These are phyloP conservation scores for Mucor irregularis DNA, from an alignment of 371 early-diverging fungal species.

Conservation along the genomic window DNA sequence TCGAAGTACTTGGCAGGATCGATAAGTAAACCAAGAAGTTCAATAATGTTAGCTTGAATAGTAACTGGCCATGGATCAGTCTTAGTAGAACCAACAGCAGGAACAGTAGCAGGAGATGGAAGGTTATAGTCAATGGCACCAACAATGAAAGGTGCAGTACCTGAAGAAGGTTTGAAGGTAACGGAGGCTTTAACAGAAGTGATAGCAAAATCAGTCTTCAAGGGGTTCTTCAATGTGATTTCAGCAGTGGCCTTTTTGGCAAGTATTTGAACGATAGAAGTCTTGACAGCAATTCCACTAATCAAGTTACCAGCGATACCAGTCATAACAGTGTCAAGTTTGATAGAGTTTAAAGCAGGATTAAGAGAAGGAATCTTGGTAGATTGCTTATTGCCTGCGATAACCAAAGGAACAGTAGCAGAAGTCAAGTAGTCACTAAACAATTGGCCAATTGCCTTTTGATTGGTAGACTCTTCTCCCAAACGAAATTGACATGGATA, in stretches of 20 bases:
- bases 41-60: slow-evolving; percentile 6
- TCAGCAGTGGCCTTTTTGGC: slow-evolving; percentile 24
- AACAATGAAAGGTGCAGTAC: slow-evolving; percentile 17
- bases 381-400: slow-evolving; percentile 41
- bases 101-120: slow-evolving; percentile 19
- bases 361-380: slow-evolving; percentile 46
- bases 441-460: slow-evolving; percentile 25
- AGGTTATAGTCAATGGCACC: slow-evolving; percentile 28
- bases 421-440: slow-evolving; percentile 42
- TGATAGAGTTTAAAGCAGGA: slow-evolving; percentile 44
- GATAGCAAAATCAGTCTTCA: slow-evolving; percentile 31
- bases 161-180: neutral
- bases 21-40: slow-evolving; percentile 4
- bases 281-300: slow-evolving; percentile 27
- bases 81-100: slow-evolving; percentile 10
- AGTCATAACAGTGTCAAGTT: slow-evolving; percentile 40
- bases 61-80: slow-evolving; percentile 23
- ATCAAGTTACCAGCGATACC: slow-evolving; percentile 51
- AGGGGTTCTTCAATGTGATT: slow-evolving; percentile 48
- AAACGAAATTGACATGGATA: slow-evolving; percentile 37
- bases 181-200: slow-evolving; percentile 38
- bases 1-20: slow-evolving; percentile 18
- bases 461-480: slow-evolving; percentile 20
- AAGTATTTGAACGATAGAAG: slow-evolving; percentile 4
- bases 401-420: slow-evolving; percentile 42